Conservation (phyloP, 176 grass and related monocot genomes). For the Neostapfia colusana region DNA sequence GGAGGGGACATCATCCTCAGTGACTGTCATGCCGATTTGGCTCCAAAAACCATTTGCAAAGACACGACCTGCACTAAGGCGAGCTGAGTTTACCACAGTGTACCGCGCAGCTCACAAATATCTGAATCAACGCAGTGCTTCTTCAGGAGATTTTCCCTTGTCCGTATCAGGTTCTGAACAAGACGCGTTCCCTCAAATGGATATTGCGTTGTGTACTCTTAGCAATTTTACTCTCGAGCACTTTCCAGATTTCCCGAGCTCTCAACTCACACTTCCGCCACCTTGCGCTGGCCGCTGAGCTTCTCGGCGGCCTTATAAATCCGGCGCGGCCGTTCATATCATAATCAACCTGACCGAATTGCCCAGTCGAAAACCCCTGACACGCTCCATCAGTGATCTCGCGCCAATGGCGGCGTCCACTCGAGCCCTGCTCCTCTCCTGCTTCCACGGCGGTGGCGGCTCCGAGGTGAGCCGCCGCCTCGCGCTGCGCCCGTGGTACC, state of each 20-base stretch:
- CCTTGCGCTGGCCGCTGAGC: background rate
- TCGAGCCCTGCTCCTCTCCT: constrained; percentile 44
- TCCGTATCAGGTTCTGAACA: no score
- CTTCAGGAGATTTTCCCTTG: no score
- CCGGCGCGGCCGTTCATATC: background rate
- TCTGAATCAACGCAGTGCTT: no score
- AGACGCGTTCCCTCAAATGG: background rate
- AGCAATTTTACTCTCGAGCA: background rate
- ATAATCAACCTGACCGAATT: background rate
- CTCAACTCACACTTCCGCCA: background rate
- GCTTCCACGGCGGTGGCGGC: constrained; percentile 48
- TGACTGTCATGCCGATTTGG: no score
- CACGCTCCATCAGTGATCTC: background rate
- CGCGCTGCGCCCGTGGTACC: constrained; percentile 64
- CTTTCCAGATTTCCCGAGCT: background rate
- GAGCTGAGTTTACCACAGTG: no score
- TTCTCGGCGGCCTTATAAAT: constrained; percentile 6
- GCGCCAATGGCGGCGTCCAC: constrained; percentile 25
- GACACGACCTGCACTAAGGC: no score
- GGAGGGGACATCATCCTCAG: no score
- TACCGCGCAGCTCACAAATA: no score
- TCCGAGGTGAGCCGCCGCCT: constrained; percentile 45
- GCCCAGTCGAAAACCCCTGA: background rate
- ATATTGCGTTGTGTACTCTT: background rate
- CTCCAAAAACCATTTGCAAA: no score